Evolutionary conservation across 2,329 filamentous ascomycete species (phyloP).

Genomic region (Zymoseptoria crescenta): DNA sequence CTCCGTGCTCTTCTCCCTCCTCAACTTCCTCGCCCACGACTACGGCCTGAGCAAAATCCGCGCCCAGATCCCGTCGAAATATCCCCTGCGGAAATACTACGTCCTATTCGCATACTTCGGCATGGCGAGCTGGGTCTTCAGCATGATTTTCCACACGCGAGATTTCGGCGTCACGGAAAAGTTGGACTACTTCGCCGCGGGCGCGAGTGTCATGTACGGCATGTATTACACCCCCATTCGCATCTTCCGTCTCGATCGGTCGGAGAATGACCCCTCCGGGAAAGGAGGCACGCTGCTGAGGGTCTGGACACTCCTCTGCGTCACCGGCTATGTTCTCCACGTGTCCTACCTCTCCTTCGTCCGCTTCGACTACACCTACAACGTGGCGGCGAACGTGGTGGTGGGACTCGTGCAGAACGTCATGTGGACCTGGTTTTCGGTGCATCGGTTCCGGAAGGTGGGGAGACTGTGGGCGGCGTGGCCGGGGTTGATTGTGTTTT

Average conservation of each 20-base stretch:
- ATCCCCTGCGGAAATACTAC: conserved; percentile 75
- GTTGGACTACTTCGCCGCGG: conserved; percentile 91
- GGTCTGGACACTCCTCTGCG: conserved; percentile 68
- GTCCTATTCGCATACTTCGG: conserved; percentile 71
- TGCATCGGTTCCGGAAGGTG: conserved; percentile 62
- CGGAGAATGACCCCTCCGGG: conserved; percentile 32
- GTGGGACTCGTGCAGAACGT: conserved; percentile 72
- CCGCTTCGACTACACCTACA: conserved; percentile 93
- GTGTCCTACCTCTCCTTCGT: conserved; percentile 78
- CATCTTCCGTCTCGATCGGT: conserved; percentile 70
- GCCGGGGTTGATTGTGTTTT: conserved; percentile 85
- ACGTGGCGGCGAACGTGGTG: conserved; percentile 89
- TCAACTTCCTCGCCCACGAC: conserved; percentile 83
- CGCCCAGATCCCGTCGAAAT: conserved; percentile 60
- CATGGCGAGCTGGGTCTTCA: conserved; percentile 76
- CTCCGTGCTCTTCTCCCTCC: conserved; percentile 82
- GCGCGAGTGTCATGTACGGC: conserved; percentile 82
- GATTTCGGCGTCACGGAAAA: conserved; percentile 85
- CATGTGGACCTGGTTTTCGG: conserved; percentile 80
- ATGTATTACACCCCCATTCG: conserved; percentile 78
- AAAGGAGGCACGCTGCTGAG: conserved; percentile 47
- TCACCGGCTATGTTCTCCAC: conserved; percentile 63
- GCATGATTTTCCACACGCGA: conserved; percentile 83
- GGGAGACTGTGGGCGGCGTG: conserved; percentile 73
- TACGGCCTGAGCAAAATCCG: conserved; percentile 65